phyloP scores from a whole-genome alignment of 2,329 filamentous ascomycete genomes.

The Rutstroemia sp. region DNA sequence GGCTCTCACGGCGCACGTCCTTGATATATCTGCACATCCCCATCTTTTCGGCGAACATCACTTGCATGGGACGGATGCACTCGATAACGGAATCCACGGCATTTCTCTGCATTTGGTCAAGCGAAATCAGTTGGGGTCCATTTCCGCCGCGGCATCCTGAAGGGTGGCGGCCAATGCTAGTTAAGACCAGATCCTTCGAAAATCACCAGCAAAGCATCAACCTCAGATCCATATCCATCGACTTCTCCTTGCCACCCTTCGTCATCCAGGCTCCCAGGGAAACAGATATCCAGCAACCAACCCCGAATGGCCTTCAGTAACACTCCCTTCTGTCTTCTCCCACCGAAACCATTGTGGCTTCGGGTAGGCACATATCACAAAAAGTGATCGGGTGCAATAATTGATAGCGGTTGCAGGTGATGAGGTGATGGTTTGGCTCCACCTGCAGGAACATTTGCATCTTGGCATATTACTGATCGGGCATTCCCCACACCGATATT shows the following conservation, averaged over 20 bases:
- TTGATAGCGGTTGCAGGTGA: conserved; percentile 21
- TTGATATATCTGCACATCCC: neutral
- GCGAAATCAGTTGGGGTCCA: neutral
- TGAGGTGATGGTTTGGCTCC: conserved; percentile 24
- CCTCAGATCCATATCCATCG: neutral
- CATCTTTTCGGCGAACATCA: neutral
- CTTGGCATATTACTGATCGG: conserved; percentile 5
- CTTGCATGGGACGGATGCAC: neutral
- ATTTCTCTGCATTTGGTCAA: neutral
- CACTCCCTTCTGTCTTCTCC: conserved; percentile 1
- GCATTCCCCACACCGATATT: conserved; percentile 20
- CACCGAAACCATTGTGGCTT: conserved; percentile 8
- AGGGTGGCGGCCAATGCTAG: neutral
- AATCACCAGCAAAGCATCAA: neutral
- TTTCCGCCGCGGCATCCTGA: neutral
- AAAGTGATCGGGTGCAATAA: conserved; percentile 23
- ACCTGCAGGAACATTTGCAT: conserved; percentile 26
- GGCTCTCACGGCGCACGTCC: neutral
- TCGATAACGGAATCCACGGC: conserved; percentile 7
- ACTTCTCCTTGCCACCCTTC: conserved; percentile 1
- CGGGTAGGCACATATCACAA: conserved; percentile 12
- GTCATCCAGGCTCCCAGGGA: neutral
- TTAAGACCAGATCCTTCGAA: neutral
- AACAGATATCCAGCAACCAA: neutral
- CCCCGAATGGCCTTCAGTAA: conserved; percentile 6